These are phyloP conservation scores for Podaxis mareebaensis DNA, from an alignment of 768 basidiomycete species.

Conservation along the genomic window DNA sequence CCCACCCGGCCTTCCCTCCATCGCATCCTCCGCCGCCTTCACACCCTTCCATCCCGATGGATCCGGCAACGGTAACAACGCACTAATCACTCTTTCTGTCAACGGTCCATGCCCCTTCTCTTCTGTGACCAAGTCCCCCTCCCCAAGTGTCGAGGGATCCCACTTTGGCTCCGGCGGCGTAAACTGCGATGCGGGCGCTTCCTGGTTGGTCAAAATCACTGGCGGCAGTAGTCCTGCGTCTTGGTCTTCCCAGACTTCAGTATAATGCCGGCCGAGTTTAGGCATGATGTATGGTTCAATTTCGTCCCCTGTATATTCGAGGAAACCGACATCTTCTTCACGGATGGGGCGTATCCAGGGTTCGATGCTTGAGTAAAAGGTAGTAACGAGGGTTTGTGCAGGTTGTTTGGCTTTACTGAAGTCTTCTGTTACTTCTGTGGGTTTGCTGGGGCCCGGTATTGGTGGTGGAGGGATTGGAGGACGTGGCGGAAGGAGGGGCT, in stretches of 20 bases:
- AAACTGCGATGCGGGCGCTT: conserved; percentile 39
- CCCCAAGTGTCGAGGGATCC: conserved; percentile 81
- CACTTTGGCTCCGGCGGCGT: conserved; percentile 65
- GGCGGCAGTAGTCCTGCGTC: conserved; percentile 54
- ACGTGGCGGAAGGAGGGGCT: conserved; percentile 55
- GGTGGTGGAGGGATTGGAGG: conserved; percentile 66
- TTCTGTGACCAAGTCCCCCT: conserved; percentile 68
- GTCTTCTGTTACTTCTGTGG: conserved; percentile 83
- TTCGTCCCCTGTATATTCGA: conserved; percentile 90
- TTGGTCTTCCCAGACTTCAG: conserved; percentile 92
- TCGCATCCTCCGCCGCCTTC: conserved; percentile 81
- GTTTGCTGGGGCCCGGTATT: conserved; percentile 78
- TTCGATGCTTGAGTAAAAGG: conserved; percentile 88
- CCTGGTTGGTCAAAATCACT: conserved; percentile 29
- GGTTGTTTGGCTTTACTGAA: conserved; percentile 85
- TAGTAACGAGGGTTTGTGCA: conserved; percentile 63
- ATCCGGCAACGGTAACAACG: conserved; percentile 71
- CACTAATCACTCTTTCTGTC: conserved; percentile 82
- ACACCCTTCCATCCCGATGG: conserved; percentile 69
- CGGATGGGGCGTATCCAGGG: conserved; percentile 86
- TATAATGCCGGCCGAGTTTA: conserved; percentile 82
- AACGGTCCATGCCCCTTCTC: conserved; percentile 84
- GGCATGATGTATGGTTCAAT: conserved; percentile 86
- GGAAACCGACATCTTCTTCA: conserved; percentile 94
- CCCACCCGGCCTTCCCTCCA: conserved; percentile 81